Base-by-base conservation (phyloP, 495 filamentous ascomycete genomes). In the Paragyromitra xinjiangensis region DNA sequence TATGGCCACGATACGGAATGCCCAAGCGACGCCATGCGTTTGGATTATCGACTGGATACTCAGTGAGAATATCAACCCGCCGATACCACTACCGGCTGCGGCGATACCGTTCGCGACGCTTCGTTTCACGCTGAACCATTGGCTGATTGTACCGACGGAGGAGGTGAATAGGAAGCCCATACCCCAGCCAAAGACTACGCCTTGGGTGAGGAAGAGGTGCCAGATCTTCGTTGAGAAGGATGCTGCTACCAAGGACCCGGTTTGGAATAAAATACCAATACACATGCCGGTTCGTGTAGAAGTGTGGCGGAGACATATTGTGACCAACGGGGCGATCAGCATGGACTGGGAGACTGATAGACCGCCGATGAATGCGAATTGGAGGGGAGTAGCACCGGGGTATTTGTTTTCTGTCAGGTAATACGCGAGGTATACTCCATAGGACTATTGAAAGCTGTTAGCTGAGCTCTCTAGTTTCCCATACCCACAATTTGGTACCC, bases 141-240 rank as follows among this genome's bases (percentile, higher is more conserved):
- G 92, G 2, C 92, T 89, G 0, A 92, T 86, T 14, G 94, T 88
- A 16, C 89, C 88, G 2, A 92, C 89, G 34, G 88, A 91, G 24
- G 89, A 87, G 7, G 91, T 91, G 83, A 93, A 97, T 22, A 90
- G 86, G 69, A 95, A 91, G 1, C 93, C 92, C 84, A 94, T 88
- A 0, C 91, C 93, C 53, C 89, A 82, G 37, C 93, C 93, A 72
- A 95, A 92, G 64, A 90, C 88, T 7, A 94, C 83, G 9, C 93
- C 93, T 81, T 95, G 93, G 65, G 88, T 89, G 2, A 96, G 87
- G 69, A 93, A 89, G 40, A 93, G 87, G 53, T 93, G 91, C 91
- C 91, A 94, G 78, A 91, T 86, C 51, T 88, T 81, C 7, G 84
- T 88, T n/a, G 89, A 87, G 71, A 93, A 94, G 9, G 90, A 92